Evolutionary conservation across 2,329 filamentous ascomycete species (phyloP), one percentile per base, ranked within the genome.

Genomic region (Phyllosticta capitalensis): DNA sequence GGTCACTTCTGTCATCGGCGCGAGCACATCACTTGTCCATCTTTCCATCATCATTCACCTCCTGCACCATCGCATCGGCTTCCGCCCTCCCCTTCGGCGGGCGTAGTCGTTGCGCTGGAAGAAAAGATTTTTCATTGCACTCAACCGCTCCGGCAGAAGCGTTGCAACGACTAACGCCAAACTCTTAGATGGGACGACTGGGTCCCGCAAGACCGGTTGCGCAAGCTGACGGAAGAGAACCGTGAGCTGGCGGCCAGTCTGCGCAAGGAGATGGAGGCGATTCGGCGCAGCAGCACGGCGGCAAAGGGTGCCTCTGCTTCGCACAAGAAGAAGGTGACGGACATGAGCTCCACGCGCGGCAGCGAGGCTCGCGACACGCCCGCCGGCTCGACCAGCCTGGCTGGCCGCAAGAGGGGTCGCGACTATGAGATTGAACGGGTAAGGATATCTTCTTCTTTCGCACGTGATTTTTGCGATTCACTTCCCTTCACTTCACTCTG

Each of bases 161-260:
- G 38, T n/a, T 5, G 12, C 38, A 45, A n/a, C 38, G n/a, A 45
- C 38, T 45, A 14, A 45, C 38, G 38, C 17, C 38, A n/a, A 5
- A 3, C 38, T 45, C 14, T 17, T 69, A 89, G 86, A 63, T 99
- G 94, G 94, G 94, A 99, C 77, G 94, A 99, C 77, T 97, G 92
- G 92, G 94, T 97, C 52, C 84, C 89, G 21, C 86, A 91, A 74
- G 92, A 97, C 72, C 89, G 94, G 65, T 87, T 99, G 62, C 87
- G 92, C 70, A 96, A 96, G 76, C 88, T 92, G 72, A 96, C 87
- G 56, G 90, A 95, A 60, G 94, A 97, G 76, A 96, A 97, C 76
- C 89, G 90, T 70, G 90, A 95, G 71, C 82, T 99, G 45, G 91
- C 92, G 21, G 79, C 80, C 59, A 86, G 88, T 72, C 79, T 92